Conservation (phyloP, 2,329 filamentous ascomycete species). For the Madurella fahalii region DNA sequence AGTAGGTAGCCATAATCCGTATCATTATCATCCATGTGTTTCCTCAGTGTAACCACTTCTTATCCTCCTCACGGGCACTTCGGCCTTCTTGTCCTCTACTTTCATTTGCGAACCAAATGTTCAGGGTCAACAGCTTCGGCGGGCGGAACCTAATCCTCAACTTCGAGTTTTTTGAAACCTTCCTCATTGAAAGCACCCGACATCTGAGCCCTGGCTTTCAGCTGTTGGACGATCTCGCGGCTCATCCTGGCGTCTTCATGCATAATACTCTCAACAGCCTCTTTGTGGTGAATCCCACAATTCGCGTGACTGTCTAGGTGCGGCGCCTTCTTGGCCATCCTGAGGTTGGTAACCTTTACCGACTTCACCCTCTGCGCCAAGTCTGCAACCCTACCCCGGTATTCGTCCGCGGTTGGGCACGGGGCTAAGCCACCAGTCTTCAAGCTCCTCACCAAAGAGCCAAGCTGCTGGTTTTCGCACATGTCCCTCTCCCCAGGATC, state of each 20-base stretch:
- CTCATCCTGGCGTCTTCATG: slow-evolving; percentile 1
- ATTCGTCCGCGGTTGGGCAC: slow-evolving; percentile 9
- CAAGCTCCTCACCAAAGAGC: slow-evolving; percentile 23
- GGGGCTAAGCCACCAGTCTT: slow-evolving; percentile 19
- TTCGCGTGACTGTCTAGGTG: slow-evolving; percentile 20
- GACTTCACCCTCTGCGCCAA: slow-evolving; percentile 62
- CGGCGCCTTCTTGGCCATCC: slow-evolving; percentile 14
- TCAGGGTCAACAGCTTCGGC: neutral
- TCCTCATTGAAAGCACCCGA: slow-evolving; percentile 17
- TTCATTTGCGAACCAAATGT: too few species aligned
- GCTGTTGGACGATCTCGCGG: slow-evolving; percentile 10
- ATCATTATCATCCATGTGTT: too few species aligned
- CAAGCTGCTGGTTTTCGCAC: slow-evolving; percentile 25
- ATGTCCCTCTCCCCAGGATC: slow-evolving; percentile 10
- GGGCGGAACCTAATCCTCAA: neutral
- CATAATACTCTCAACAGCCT: slow-evolving; percentile 14
- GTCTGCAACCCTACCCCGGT: slow-evolving; percentile 16
- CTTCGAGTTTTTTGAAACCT: slow-evolving; percentile 14
- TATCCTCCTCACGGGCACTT: too few species aligned
- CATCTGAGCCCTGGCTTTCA: slow-evolving; percentile 17
- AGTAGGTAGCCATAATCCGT: too few species aligned
- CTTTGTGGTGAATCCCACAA: slow-evolving; percentile 23
- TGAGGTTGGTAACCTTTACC: slow-evolving; percentile 66
- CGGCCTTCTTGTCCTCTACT: too few species aligned
- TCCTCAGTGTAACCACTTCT: too few species aligned